phyloP scores from a whole-genome alignment of 2,329 filamentous ascomycete genomes.

The Aurifilum marmelostoma region DNA sequence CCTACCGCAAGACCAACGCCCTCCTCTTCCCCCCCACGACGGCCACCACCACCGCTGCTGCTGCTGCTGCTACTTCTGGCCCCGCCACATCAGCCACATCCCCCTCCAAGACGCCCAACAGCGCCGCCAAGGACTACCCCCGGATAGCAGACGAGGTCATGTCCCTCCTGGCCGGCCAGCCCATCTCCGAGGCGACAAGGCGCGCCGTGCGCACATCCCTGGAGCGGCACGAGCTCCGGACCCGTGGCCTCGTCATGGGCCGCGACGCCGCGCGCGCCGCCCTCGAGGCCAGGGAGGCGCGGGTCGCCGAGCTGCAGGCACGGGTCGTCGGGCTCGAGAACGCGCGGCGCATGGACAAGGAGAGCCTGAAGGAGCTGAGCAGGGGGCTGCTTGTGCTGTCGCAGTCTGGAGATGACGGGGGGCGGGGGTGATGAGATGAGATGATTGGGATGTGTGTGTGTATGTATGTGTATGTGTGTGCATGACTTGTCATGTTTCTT shows the following conservation, averaged over 20 bases:
- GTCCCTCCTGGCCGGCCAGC: constrained; percentile 49
- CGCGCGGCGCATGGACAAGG: constrained; percentile 23
- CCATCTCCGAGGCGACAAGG: constrained; percentile 44
- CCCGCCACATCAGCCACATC: background rate
- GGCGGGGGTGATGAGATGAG: background rate
- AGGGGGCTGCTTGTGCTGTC: constrained; percentile 23
- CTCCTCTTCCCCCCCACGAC: constrained; percentile 1
- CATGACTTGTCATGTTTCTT: background rate
- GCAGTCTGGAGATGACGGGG: constrained; percentile 5
- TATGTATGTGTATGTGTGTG: background rate
- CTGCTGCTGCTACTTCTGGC: background rate
- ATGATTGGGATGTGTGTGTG: background rate
- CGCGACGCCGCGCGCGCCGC: constrained; percentile 67
- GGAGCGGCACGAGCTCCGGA: constrained; percentile 58
- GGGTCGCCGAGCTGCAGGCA: constrained; percentile 42
- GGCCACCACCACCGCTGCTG: background rate
- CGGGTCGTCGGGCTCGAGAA: constrained; percentile 46
- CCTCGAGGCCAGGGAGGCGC: constrained; percentile 64
- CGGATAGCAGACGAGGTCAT: constrained; percentile 52
- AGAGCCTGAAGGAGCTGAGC: constrained; percentile 27
- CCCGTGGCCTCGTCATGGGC: constrained; percentile 65
- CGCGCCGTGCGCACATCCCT: constrained; percentile 49
- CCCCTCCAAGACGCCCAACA: background rate
- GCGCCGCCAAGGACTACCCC: constrained; percentile 36
- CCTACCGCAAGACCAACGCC: constrained; percentile 24